These are phyloP conservation scores for Vigna angularis DNA, from an alignment of 306 rosid species.

Conservation along the genomic window DNA sequence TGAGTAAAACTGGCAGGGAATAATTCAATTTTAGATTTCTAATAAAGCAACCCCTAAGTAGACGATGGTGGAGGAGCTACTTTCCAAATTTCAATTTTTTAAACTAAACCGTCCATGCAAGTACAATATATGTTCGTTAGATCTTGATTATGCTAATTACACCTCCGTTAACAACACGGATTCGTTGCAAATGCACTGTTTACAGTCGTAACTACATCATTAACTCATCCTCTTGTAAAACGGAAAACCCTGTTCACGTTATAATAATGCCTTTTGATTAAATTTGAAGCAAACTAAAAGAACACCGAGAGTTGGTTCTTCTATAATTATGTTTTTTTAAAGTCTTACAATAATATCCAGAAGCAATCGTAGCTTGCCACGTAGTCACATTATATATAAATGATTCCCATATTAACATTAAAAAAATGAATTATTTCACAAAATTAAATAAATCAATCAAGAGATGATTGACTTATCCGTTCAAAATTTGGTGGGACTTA, in stretches of 20 bases:
- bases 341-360: slow-evolving; percentile 11
- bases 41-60: background rate
- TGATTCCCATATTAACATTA: background rate
- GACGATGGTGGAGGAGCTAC: background rate
- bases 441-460: slow-evolving; percentile 21
- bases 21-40: background rate
- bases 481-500: slow-evolving; percentile 26
- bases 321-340: slow-evolving; percentile 28
- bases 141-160: too few species aligned
- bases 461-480: slow-evolving; percentile 44
- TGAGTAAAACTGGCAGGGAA: background rate
- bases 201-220: slow-evolving; percentile 2
- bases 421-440: slow-evolving; percentile 1
- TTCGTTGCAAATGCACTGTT: background rate
- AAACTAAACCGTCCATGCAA: background rate
- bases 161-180: background rate
- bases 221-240: slow-evolving; percentile 24
- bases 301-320: slow-evolving; percentile 13
- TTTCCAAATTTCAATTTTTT: background rate
- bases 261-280: slow-evolving; percentile 47
- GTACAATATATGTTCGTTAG: too few species aligned
- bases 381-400: background rate
- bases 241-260: slow-evolving; percentile 18
- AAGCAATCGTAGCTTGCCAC: slow-evolving; percentile 41
- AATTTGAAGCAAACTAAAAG: slow-evolving; percentile 43